Percentiles rank a stretch among this genome's conserved stretches.
Evolutionary conservation across 2,329 filamentous ascomycete species (phyloP).

Genomic region (Fusarium devonianum): DNA sequence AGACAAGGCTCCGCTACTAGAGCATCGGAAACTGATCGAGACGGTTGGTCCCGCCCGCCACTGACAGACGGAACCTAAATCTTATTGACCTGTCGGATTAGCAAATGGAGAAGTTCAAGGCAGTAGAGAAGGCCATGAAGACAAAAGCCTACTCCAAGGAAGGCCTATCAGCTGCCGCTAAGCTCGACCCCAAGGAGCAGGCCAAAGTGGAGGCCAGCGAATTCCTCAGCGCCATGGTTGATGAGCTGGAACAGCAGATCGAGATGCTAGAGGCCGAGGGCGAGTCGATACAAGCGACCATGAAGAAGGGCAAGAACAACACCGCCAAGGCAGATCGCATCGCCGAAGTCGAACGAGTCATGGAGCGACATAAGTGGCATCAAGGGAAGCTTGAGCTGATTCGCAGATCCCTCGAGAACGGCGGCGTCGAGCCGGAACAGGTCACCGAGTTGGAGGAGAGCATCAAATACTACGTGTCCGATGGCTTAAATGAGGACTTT

Average conservation of each 20-base stretch:
- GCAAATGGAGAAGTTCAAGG: constrained; percentile 99
- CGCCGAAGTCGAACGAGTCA: constrained; percentile 81
- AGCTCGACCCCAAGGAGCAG: constrained; percentile 96
- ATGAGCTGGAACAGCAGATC: constrained; percentile 92
- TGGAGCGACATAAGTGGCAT: constrained; percentile 97
- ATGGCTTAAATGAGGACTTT: constrained; percentile 87
- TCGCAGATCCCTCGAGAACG: constrained; percentile 89
- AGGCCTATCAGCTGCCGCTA: constrained; percentile 87
- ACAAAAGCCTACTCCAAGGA: constrained; percentile 99
- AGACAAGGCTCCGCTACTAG: constrained; percentile 94
- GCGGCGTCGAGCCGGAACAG: constrained; percentile 84
- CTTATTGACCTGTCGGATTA: constrained; percentile 49
- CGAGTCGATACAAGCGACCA: constrained; percentile 82
- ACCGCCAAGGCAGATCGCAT: constrained; percentile 84
- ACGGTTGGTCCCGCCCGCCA: constrained; percentile 69
- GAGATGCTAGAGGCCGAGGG: constrained; percentile 90
- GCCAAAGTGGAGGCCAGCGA: constrained; percentile 89
- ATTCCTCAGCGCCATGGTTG: constrained; percentile 86
- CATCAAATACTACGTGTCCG: constrained; percentile 94
- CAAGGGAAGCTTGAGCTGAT: constrained; percentile 91
- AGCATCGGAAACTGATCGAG: constrained; percentile 95
- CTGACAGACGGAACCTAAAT: constrained; percentile 8
- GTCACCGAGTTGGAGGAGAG: constrained; percentile 89
- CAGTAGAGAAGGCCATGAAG: constrained; percentile 99
- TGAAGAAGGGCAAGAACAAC: constrained; percentile 96